Conservation (phyloP, 352 stramenopile species). For the Phytophthora megakarya region DNA sequence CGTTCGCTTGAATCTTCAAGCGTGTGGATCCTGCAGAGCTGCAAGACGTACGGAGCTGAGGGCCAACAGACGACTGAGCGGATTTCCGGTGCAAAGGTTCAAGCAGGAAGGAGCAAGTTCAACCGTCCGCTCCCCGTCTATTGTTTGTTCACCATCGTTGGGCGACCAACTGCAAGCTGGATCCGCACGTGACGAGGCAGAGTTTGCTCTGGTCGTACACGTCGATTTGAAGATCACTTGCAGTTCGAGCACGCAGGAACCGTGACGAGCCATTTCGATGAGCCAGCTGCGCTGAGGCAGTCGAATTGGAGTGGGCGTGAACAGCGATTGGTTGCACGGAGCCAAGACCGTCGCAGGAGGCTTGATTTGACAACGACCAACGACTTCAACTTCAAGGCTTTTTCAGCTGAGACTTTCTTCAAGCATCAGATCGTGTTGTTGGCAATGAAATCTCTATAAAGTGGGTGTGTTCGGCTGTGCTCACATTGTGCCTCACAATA, state of each 20-base stretch:
- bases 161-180: constrained; percentile 21
- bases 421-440: background rate
- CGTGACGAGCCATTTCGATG: constrained; percentile 34
- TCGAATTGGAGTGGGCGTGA: constrained; percentile 12
- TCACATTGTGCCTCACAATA: background rate
- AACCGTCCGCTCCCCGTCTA: constrained; percentile 28
- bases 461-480: constrained; percentile 1
- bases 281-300: constrained; percentile 25
- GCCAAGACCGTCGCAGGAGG: background rate
- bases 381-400: constrained; percentile 35
- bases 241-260: constrained; percentile 11
- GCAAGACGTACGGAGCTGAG: constrained; percentile 23
- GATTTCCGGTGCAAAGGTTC: constrained; percentile 22
- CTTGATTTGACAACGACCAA: constrained; percentile 19
- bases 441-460: constrained; percentile 3
- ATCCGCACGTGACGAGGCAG: constrained; percentile 35
- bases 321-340: constrained; percentile 18
- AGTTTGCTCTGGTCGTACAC: constrained; percentile 26
- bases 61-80: constrained; percentile 1
- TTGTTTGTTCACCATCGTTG: constrained; percentile 32
- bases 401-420: constrained; percentile 9
- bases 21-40: constrained; percentile 13
- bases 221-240: constrained; percentile 23
- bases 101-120: constrained; percentile 27
- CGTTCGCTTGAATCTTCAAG: constrained; percentile 29